Evolutionary conservation across 1,284 basidiomycete species (phyloP).

Genomic region (Marasmius fiardii): DNA sequence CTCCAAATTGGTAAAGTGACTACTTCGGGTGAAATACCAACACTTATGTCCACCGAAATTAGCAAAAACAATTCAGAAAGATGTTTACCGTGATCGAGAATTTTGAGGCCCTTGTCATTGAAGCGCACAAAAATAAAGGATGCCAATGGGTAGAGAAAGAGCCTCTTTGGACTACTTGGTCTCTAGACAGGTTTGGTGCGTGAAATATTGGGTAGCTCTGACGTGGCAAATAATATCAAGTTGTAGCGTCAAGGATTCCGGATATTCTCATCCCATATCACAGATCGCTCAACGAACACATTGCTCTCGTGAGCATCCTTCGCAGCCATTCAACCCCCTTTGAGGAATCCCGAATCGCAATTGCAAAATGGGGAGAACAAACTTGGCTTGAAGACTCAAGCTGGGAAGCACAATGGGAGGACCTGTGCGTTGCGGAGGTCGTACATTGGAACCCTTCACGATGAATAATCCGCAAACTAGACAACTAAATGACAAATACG

Average conservation of each 20-base stretch:
- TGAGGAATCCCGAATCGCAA: constrained; percentile 56
- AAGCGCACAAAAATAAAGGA: constrained; percentile 68
- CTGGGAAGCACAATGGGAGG: constrained; percentile 73
- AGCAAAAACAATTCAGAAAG: constrained; percentile 64
- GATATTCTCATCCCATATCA: constrained; percentile 62
- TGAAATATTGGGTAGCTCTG: neutral
- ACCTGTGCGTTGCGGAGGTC: constrained; percentile 68
- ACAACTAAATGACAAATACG: too few relatives aligned
- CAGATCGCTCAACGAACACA: constrained; percentile 58
- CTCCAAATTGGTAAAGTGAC: constrained; percentile 54
- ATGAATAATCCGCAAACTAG: too few relatives aligned
- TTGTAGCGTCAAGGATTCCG: constrained; percentile 52
- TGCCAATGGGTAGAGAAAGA: constrained; percentile 64
- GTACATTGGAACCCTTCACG: constrained; percentile 56
- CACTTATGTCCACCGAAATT: neutral
- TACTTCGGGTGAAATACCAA: too few relatives aligned
- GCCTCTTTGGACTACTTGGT: constrained; percentile 77
- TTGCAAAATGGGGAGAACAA: constrained; percentile 65
- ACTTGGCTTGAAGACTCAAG: constrained; percentile 59
- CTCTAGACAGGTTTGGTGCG: constrained; percentile 70
- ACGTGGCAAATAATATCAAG: neutral
- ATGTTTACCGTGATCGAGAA: constrained; percentile 60
- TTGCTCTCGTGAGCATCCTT: constrained; percentile 52
- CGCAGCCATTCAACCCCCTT: constrained; percentile 65
- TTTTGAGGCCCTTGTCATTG: constrained; percentile 58